phyloP scores from a whole-genome alignment of 2,329 filamentous ascomycete genomes.

The Colletotrichum scovillei region DNA sequence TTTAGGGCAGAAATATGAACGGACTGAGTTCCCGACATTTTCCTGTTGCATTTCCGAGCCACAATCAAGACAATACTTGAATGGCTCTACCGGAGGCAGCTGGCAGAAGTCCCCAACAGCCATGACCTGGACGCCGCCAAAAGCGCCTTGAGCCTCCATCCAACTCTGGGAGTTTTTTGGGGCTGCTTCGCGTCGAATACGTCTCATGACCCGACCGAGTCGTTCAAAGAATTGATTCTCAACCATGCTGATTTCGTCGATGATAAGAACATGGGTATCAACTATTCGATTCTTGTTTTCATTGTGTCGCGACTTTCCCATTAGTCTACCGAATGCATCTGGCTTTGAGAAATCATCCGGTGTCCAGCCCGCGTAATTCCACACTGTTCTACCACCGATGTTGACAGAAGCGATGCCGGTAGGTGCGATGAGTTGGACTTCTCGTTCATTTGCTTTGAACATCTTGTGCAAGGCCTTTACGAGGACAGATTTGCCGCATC shows the following conservation, averaged over 20 bases:
- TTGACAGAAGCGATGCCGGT: conserved; percentile 70
- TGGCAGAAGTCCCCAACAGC: conserved; percentile 22
- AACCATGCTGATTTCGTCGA: conserved; percentile 76
- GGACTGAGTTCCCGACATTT: too few relatives aligned
- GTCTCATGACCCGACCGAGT: conserved; percentile 60
- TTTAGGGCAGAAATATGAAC: too few relatives aligned
- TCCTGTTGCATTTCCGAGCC: too few relatives aligned
- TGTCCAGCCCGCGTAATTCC: conserved; percentile 67
- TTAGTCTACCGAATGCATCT: too few relatives aligned
- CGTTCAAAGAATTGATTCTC: conserved; percentile 71
- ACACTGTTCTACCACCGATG: conserved; percentile 67
- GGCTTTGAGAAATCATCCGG: conserved; percentile 38
- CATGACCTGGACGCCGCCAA: conserved; percentile 19
- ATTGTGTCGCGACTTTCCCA: too few relatives aligned
- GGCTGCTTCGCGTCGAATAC: background rate
- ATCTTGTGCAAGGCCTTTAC: background rate
- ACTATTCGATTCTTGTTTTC: too few relatives aligned
- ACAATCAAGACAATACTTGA: background rate
- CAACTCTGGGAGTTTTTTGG: too few relatives aligned
- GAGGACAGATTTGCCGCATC: conserved; percentile 22
- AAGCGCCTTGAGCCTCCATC: background rate
- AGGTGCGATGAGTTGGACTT: conserved; percentile 65
- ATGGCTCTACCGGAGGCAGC: background rate
- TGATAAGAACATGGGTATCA: conserved; percentile 65
- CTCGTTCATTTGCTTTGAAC: background rate